Conservation (phyloP, 768 basidiomycete genomes). For the Mycena rebaudengoi region DNA sequence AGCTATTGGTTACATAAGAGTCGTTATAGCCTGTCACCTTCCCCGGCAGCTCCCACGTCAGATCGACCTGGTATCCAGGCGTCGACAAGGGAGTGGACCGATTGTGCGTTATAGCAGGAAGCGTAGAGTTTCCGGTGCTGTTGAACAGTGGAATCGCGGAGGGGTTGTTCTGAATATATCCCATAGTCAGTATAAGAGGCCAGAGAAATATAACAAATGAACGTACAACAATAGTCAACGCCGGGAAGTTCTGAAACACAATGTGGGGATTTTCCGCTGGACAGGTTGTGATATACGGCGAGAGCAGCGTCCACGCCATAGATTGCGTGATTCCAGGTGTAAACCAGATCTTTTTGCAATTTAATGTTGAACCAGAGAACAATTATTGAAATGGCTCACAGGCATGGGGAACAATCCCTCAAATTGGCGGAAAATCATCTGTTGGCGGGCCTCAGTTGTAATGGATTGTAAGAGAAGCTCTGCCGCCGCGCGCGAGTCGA, state of each 20-base stretch:
- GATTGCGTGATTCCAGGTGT: constrained; percentile 65
- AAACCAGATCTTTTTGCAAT: constrained; percentile 48
- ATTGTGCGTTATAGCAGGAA: constrained; percentile 63
- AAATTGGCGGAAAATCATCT: constrained; percentile 72
- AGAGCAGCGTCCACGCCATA: constrained; percentile 69
- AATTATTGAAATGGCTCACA: constrained; percentile 29
- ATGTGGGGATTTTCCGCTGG: constrained; percentile 61
- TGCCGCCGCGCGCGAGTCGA: constrained; percentile 64
- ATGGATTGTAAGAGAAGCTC: constrained; percentile 64
- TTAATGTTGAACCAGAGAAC: not conserved
- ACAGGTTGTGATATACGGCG: constrained; percentile 61
- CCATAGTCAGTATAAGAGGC: too few species aligned
- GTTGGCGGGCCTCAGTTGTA: constrained; percentile 69
- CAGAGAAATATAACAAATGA: not conserved
- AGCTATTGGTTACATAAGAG: constrained; percentile 58
- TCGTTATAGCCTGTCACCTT: constrained; percentile 58
- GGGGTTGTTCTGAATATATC: constrained; percentile 49
- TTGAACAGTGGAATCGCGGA: constrained; percentile 35
- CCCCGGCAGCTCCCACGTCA: constrained; percentile 67
- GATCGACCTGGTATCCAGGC: constrained; percentile 53
- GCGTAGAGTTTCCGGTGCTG: constrained; percentile 44
- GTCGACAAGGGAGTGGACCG: constrained; percentile 53
- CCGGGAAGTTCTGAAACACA: constrained; percentile 65
- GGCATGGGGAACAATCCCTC: constrained; percentile 71
- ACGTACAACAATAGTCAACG: constrained; percentile 54